Conservation (phyloP, 345 rosid species). For the Lumnitzera racemosa region DNA sequence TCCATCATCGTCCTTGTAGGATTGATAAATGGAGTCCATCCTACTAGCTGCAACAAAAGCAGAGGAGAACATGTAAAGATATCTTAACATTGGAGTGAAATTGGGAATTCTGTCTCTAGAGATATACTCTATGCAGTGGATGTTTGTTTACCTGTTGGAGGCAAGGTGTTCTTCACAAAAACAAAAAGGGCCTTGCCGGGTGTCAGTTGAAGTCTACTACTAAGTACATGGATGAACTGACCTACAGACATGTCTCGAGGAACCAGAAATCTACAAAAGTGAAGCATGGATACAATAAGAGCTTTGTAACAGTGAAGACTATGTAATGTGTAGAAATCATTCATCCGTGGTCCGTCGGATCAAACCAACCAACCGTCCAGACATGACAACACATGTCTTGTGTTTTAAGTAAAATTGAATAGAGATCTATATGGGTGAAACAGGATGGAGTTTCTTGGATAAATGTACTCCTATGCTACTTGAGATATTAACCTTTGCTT, state of each 20-base stretch:
- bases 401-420: no score
- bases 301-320: background rate
- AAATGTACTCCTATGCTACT: no score
- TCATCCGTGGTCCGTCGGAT: no score
- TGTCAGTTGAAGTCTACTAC: slow-evolving; percentile 53
- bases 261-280: slow-evolving; percentile 58
- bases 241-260: slow-evolving; percentile 90
- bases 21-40: slow-evolving; percentile 62
- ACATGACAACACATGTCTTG: no score
- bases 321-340: background rate
- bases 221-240: slow-evolving; percentile 72
- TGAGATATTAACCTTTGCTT: no score
- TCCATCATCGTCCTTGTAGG: slow-evolving; percentile 87
- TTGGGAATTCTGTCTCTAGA: background rate
- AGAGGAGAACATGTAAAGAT: background rate
- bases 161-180: slow-evolving; percentile 72
- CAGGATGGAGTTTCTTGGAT: no score
- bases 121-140: background rate
- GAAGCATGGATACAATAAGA: background rate
- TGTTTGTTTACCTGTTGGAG: slow-evolving; percentile 51
- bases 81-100: background rate
- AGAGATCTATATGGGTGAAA: no score
- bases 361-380: no score
- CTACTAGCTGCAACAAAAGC: slow-evolving; percentile 38
- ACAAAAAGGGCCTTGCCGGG: slow-evolving; percentile 77